These are phyloP conservation scores for Quercus glauca DNA, from an alignment of 306 rosid species.

Conservation along the genomic window DNA sequence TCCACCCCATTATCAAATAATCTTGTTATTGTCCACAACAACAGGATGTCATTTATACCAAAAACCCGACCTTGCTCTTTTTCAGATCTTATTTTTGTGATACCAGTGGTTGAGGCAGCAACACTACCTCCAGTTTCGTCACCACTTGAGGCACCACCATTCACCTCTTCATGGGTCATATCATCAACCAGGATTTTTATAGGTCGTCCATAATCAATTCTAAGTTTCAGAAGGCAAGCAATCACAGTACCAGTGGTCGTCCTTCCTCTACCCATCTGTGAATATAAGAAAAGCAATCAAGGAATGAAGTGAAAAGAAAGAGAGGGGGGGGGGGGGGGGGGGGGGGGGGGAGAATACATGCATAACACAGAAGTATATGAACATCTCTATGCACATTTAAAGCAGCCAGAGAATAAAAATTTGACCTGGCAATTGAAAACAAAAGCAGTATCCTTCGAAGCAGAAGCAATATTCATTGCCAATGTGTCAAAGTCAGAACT, in stretches of 20 bases:
- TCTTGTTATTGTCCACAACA: conserved; percentile 86
- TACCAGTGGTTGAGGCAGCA: conserved; percentile 27
- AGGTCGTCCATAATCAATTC: conserved; percentile 81
- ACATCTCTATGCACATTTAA: conserved; percentile 5
- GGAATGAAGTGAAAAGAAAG: conserved; percentile 16
- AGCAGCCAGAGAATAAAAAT: conserved; percentile 26
- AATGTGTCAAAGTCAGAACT: conserved; percentile 79
- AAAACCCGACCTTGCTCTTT: conserved; percentile 56
- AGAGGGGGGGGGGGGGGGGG: not conserved
- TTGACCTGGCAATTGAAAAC: conserved; percentile 92
- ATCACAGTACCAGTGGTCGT: conserved; percentile 93
- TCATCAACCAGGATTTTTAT: conserved; percentile 60
- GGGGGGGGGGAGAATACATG: not conserved
- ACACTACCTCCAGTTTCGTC: conserved; percentile 51
- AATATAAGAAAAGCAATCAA: conserved; percentile 19
- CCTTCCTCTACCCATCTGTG: conserved; percentile 92
- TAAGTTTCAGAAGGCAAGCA: conserved; percentile 87
- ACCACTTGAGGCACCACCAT: conserved; percentile 71
- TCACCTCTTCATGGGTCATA: conserved; percentile 42
- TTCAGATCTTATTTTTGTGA: conserved; percentile 34
- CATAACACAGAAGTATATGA: not conserved
- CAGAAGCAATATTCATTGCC: conserved; percentile 74
- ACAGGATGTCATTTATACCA: conserved; percentile 87
- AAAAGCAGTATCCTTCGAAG: conserved; percentile 69
- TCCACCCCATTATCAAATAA: conserved; percentile 86